These are phyloP conservation scores for Takashimella koratensis DNA, from an alignment of 1,284 basidiomycete species.

Conservation along the genomic window DNA sequence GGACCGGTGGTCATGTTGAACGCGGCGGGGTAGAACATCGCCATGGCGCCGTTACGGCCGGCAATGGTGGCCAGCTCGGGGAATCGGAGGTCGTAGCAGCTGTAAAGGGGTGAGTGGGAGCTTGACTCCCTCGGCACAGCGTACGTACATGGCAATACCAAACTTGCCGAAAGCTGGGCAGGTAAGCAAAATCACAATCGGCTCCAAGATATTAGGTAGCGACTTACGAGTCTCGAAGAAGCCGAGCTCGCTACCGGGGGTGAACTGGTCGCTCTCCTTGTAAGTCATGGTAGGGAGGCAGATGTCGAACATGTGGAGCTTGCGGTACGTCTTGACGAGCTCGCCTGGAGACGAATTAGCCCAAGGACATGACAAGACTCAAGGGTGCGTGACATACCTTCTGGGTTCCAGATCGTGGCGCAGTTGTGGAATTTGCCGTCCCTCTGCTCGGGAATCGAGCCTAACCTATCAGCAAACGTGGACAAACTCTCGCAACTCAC, in stretches of 20 bases:
- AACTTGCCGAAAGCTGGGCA: constrained; percentile 13
- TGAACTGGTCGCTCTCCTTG: constrained; percentile 63
- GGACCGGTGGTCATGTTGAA: constrained; percentile 89
- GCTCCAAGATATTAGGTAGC: neutral
- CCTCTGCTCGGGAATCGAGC: constrained; percentile 77
- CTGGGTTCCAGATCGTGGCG: constrained; percentile 74
- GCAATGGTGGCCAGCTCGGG: constrained; percentile 83
- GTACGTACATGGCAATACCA: constrained; percentile 10
- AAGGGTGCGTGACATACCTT: constrained; percentile 53
- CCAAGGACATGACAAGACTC: neutral
- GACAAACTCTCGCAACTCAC: neutral
- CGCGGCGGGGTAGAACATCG: constrained; percentile 80
- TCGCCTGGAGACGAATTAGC: constrained; percentile 1
- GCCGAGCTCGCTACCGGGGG: constrained; percentile 66
- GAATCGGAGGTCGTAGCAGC: constrained; percentile 57
- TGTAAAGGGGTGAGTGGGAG: neutral
- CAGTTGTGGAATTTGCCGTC: constrained; percentile 70
- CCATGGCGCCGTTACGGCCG: constrained; percentile 75
- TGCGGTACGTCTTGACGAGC: constrained; percentile 74
- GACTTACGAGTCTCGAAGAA: constrained; percentile 74
- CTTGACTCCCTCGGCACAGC: neutral
- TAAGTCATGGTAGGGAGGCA: constrained; percentile 90
- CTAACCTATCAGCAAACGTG: constrained; percentile 27
- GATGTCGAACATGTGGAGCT: constrained; percentile 90
- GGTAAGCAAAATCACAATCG: neutral